Percentiles rank a stretch among this genome's conserved stretches.
These are phyloP conservation scores for Podaxis sp. DNA, from an alignment of 768 basidiomycete species.

Conservation along the genomic window DNA sequence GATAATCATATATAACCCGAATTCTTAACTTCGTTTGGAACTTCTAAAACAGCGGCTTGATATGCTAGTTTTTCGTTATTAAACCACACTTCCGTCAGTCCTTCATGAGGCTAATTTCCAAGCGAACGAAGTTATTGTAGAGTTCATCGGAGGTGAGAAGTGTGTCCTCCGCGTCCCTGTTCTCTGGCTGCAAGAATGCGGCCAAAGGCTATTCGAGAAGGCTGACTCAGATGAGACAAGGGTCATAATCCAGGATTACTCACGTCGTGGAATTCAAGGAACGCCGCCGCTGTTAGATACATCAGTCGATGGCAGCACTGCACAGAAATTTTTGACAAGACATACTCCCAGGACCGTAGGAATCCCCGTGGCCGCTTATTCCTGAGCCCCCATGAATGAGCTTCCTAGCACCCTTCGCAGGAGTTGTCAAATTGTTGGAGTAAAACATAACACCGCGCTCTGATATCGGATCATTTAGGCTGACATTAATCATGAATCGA, in stretches of 20 bases:
- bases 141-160: constrained; percentile 69
- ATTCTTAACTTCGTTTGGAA: not conserved
- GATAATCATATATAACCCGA: not conserved
- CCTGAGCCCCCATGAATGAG: constrained; percentile 78
- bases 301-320: constrained; percentile 3
- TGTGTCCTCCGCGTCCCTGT: constrained; percentile 60
- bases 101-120: constrained; percentile 6
- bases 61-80: not conserved
- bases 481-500: not conserved
- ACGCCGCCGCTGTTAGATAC: constrained; percentile 49
- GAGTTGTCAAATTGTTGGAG: constrained; percentile 53
- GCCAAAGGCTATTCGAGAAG: constrained; percentile 47
- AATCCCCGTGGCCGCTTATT: constrained; percentile 48
- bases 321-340: constrained; percentile 14
- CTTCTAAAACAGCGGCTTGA: not conserved
- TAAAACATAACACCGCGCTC: constrained; percentile 80
- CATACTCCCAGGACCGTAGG: constrained; percentile 60
- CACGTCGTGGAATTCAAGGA: constrained; percentile 71
- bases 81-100: not conserved
- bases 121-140: constrained; percentile 65
- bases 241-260: constrained; percentile 10
- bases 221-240: constrained; percentile 12
- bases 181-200: constrained; percentile 61
- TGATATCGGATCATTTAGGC: constrained; percentile 24
- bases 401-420: constrained; percentile 57